phyloP scores from a whole-genome alignment of 1,139 yeast genomes.

The Pichia sp. region DNA sequence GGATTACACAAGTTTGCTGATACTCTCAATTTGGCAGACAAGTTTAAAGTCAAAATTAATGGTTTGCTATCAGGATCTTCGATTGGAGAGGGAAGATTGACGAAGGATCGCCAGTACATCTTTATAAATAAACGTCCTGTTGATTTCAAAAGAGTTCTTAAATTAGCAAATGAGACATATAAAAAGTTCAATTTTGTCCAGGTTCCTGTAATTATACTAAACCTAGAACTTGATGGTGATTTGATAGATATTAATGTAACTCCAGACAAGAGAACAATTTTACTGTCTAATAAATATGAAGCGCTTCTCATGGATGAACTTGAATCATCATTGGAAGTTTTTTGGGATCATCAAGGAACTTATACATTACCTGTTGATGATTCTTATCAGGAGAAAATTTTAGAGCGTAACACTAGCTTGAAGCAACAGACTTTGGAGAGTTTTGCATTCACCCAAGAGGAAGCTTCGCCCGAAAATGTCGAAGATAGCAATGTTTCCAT shows the following conservation, averaged over 20 bases:
- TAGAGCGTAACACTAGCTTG: constrained; percentile 3
- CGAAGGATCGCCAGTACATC: constrained; percentile 66
- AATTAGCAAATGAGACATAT: constrained; percentile 65
- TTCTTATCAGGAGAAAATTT: constrained; percentile 5
- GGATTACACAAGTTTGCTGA: constrained; percentile 43
- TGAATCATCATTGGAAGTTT: constrained; percentile 31
- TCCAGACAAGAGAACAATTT: constrained; percentile 76
- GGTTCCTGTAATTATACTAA: constrained; percentile 60
- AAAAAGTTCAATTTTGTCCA: constrained; percentile 64
- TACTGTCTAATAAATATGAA: constrained; percentile 54
- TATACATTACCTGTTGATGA: constrained; percentile 31
- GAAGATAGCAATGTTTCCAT: too few species aligned
- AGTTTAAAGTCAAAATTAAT: constrained; percentile 28
- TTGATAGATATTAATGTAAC: constrained; percentile 77
- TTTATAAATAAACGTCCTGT: constrained; percentile 77
- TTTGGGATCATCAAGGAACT: constrained; percentile 37
- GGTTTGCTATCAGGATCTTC: constrained; percentile 74
- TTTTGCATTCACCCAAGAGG: neutral
- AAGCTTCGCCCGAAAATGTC: neutral
- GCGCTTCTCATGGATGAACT: constrained; percentile 43
- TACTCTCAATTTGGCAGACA: constrained; percentile 6
- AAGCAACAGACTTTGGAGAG: constrained; percentile 11
- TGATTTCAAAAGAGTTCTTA: constrained; percentile 43
- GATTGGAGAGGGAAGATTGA: constrained; percentile 65
- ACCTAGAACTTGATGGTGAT: constrained; percentile 45